Conservation (phyloP, 768 basidiomycete genomes). For the Tylopilus felleus region DNA sequence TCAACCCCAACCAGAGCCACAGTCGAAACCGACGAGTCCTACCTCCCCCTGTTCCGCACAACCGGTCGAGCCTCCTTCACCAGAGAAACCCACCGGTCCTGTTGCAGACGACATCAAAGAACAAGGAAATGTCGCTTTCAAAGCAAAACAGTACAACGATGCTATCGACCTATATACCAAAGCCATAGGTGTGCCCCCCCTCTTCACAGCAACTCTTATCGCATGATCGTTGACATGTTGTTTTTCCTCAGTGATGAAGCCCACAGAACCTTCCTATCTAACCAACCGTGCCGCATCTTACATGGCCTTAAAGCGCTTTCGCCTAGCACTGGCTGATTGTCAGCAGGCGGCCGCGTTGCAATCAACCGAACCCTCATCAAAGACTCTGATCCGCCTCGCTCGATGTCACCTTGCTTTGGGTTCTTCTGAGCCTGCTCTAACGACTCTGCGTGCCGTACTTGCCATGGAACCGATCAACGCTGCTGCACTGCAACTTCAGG, state of each 20-base stretch:
- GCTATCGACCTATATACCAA: slow-evolving; percentile 74
- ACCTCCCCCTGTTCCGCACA: slow-evolving; percentile 16
- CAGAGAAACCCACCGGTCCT: slow-evolving; percentile 33
- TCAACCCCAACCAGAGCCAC: slow-evolving; percentile 6
- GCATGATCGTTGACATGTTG: slow-evolving; percentile 4
- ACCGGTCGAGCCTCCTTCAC: slow-evolving; percentile 7
- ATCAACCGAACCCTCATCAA: slow-evolving; percentile 55
- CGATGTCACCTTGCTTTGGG: slow-evolving; percentile 83
- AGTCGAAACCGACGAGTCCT: slow-evolving; percentile 15
- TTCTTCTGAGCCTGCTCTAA: slow-evolving; percentile 60
- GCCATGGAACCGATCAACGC: slow-evolving; percentile 60
- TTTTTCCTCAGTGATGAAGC: slow-evolving; percentile 46
- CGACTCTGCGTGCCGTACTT: slow-evolving; percentile 60
- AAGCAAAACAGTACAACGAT: slow-evolving; percentile 56
- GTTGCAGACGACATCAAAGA: slow-evolving; percentile 62
- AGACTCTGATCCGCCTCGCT: slow-evolving; percentile 79
- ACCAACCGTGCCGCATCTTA: slow-evolving; percentile 86
- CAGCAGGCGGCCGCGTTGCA: slow-evolving; percentile 70
- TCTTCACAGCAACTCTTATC: slow-evolving; percentile 21
- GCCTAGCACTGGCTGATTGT: slow-evolving; percentile 72
- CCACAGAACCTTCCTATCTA: slow-evolving; percentile 68
- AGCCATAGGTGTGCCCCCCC: slow-evolving; percentile 55
- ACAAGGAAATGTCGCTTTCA: slow-evolving; percentile 73
- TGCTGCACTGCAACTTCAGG: slow-evolving; percentile 56
- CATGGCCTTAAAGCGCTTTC: slow-evolving; percentile 78